Evolutionary conservation across 2,329 filamentous ascomycete genomes (phyloP), one percentile per base, ranked within the genome.

Genomic region (Beauveria scarabaeidicola): DNA sequence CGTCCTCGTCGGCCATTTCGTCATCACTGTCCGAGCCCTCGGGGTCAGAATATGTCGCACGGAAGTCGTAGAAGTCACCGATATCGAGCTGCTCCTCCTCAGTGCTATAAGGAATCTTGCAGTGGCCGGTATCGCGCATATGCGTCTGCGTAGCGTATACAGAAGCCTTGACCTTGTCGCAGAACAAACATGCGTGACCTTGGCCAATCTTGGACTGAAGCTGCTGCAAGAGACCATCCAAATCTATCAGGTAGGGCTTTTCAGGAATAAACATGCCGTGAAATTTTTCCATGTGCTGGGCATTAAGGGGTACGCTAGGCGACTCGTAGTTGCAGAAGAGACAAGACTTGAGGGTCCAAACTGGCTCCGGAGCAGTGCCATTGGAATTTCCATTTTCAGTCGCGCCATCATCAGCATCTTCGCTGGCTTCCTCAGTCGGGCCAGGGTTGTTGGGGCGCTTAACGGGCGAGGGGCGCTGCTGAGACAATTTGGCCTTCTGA

Each of bases 211-310:
- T 95, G 64, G 86, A 81, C 68, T 91, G 87, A 15, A 99, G 79
- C 63, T 91, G 87, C 58, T 81, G 80, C 62, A 99, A 75, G 53
- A 99, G 77, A 1, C 92, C 92, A 62, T 96, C 87, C 3, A 94
- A 72, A 68, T 99, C 84, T 5, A 89, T 85, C 2, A 99, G 77
- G 67, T 91, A 99, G 36, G 87, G 77, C 74, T 86, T 89, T 72
- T 99, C 94, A 0, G 94, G 94, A 63, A 99, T 87, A 73, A 97
- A 97, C 85, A 97, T 91, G 77, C 93, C 91, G 70, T 99, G 94
- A 67, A 88, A 87, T 62, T 90, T 88, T 70, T 88, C 86, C 94
- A 99, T 99, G 70, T 99, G 94, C 44, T 85, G 77, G 38, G 91
- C 78, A 69, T 92, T 97, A 36, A 92, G 78, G n/a, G 84, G 75